Percentiles rank a stretch among this genome's conserved stretches.
phyloP scores from a whole-genome alignment of 2,329 filamentous ascomycete species.

The Arthrobotrys pseudoclavata region DNA sequence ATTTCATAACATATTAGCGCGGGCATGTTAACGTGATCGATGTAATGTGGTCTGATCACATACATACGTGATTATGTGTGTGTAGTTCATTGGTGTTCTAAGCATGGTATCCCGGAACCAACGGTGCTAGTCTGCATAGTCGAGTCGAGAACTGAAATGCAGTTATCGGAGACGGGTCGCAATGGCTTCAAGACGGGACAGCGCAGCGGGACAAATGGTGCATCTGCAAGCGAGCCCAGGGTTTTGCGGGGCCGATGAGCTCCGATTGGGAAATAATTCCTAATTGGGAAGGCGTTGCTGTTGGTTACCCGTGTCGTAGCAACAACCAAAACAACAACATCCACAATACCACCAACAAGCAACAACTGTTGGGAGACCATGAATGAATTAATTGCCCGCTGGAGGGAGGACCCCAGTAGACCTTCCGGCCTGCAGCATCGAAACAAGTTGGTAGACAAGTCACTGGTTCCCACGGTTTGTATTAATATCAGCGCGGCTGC shows the following conservation, averaged over 20 bases:
- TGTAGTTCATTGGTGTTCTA: neutral
- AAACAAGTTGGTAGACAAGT: conserved; percentile 14
- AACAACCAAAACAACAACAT: conserved; percentile 28
- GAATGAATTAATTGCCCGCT: conserved; percentile 8
- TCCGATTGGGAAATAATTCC: conserved; percentile 17
- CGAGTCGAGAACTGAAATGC: neutral
- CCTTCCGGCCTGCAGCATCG: conserved; percentile 10
- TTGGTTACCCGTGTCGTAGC: conserved; percentile 21
- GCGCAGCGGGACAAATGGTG: conserved; percentile 19
- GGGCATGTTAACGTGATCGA: neutral
- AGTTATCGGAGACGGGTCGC: neutral
- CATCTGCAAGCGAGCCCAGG: conserved; percentile 24
- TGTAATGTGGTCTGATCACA: neutral
- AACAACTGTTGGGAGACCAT: neutral
- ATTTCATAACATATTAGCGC: neutral
- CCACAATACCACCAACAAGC: conserved; percentile 8
- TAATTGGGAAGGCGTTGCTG: conserved; percentile 5
- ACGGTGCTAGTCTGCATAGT: neutral
- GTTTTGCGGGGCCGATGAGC: conserved; percentile 28
- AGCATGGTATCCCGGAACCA: conserved; percentile 10
- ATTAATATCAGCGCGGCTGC: conserved; percentile 19
- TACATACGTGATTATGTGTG: neutral
- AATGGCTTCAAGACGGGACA: conserved; percentile 20
- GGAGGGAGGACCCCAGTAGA: conserved; percentile 27
- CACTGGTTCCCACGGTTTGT: conserved; percentile 11